Evolutionary conservation across 192 early-diverging fungal genomes (phyloP).

Genomic region (Mortierella claussenii): DNA sequence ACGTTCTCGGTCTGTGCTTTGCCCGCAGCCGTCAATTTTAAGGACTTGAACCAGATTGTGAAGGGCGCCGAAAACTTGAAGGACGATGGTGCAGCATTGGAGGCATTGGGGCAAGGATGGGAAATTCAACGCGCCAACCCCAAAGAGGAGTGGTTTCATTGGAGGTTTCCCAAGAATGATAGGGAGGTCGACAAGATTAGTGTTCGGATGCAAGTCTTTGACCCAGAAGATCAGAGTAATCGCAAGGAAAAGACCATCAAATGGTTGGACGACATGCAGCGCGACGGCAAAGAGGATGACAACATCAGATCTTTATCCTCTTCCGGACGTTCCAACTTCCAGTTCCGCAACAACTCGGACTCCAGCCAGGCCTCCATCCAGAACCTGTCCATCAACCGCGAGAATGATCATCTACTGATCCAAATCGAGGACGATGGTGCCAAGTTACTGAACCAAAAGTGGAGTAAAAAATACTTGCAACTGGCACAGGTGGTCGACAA

Average conservation of each 20-base stretch:
- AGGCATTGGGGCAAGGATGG: constrained; percentile 26
- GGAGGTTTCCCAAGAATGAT: constrained; percentile 22
- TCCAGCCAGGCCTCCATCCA: constrained; percentile 5
- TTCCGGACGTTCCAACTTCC: background rate
- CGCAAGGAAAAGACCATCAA: constrained; percentile 8
- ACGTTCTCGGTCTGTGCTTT: constrained; percentile 14
- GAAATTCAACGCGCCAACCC: constrained; percentile 20
- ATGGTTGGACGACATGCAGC: constrained; percentile 7
- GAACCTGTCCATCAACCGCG: constrained; percentile 5
- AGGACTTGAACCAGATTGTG: constrained; percentile 30
- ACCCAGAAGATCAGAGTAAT: constrained; percentile 25
- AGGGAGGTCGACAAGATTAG: constrained; percentile 18
- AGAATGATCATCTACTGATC: constrained; percentile 32
- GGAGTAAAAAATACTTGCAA: constrained; percentile 26
- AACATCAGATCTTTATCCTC: background rate
- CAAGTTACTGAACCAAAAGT: constrained; percentile 34
- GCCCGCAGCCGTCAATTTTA: constrained; percentile 12
- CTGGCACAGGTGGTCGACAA: constrained; percentile 26
- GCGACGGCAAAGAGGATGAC: background rate
- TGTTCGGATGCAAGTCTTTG: constrained; percentile 40
- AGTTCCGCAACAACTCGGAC: constrained; percentile 12
- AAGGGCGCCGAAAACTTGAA: constrained; percentile 11
- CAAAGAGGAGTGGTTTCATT: constrained; percentile 42
- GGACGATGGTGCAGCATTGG: constrained; percentile 9
- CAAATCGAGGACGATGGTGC: constrained; percentile 40